Evolutionary conservation across 2,329 filamentous ascomycete species (phyloP).

Genomic region (Blastomyces emzantsi): DNA sequence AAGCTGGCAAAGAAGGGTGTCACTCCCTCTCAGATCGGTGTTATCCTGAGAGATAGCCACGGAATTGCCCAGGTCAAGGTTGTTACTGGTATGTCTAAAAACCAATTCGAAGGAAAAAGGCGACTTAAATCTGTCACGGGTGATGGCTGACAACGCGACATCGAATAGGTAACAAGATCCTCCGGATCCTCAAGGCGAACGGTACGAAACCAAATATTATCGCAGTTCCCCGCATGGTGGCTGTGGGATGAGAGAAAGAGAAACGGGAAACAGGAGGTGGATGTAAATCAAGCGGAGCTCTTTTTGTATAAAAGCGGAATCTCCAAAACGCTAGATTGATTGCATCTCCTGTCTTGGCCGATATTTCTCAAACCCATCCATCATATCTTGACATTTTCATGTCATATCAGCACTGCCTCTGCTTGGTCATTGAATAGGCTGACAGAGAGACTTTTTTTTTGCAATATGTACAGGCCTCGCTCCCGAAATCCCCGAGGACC

Average conservation of each 20-base stretch:
- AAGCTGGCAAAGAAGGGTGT: constrained; percentile 99
- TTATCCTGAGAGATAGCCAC: constrained; percentile 95
- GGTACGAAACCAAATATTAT: constrained; percentile 54
- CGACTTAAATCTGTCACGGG: no score
- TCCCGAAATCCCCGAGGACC: constrained; percentile 97
- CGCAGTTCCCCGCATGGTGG: constrained; percentile 16
- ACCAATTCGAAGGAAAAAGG: background rate
- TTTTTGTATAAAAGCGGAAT: background rate
- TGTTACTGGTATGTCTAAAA: constrained; percentile 67
- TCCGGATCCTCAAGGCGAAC: constrained; percentile 94
- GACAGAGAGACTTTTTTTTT: constrained; percentile 72
- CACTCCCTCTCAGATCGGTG: constrained; percentile 97
- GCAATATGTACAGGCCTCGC: constrained; percentile 69
- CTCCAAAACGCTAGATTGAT: background rate
- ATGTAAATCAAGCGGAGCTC: constrained; percentile 12
- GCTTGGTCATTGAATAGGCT: constrained; percentile 66
- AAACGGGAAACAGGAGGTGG: constrained; percentile 7
- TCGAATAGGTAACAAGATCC: constrained; percentile 88
- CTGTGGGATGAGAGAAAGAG: constrained; percentile 10
- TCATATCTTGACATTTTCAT: background rate
- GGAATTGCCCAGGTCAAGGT: constrained; percentile 97
- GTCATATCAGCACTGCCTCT: constrained; percentile 54
- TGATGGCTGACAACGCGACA: constrained; percentile 29
- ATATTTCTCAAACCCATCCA: background rate
- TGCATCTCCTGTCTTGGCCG: background rate